These are phyloP conservation scores for Hirsutella rhossiliensis DNA, from an alignment of 2,329 filamentous ascomycete genomes.

Conservation along the genomic window DNA sequence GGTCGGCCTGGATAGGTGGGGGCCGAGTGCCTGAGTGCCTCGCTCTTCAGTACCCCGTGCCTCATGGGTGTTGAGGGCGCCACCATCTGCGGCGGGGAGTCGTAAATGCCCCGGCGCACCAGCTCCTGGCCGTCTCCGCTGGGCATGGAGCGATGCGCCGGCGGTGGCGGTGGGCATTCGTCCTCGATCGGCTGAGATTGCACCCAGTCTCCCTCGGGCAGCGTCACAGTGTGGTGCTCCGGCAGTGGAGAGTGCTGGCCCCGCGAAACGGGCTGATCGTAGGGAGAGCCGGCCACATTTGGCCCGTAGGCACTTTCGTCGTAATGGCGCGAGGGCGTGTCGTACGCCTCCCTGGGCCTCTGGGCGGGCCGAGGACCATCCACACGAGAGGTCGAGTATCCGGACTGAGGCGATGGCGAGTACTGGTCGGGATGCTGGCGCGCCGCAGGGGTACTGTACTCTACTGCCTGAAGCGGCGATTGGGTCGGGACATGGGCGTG, in stretches of 20 bases:
- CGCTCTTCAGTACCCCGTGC: conserved; percentile 44
- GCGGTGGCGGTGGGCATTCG: conserved; percentile 42
- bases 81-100: conserved; percentile 28
- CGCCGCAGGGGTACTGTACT: conserved; percentile 34
- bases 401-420: conserved; percentile 17
- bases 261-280: conserved; percentile 26
- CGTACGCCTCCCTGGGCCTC: conserved; percentile 22
- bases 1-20: conserved; percentile 41
- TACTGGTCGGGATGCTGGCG: conserved; percentile 24
- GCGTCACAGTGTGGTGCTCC: conserved; percentile 20
- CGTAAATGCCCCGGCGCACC: conserved; percentile 26
- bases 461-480: conserved; percentile 39
- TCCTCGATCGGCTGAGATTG: conserved; percentile 25
- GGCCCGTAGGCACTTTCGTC: conserved; percentile 26
- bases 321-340: conserved; percentile 18
- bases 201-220: conserved; percentile 16
- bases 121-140: conserved; percentile 31
- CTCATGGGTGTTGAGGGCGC: conserved; percentile 40
- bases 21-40: conserved; percentile 41
- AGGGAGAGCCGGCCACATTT: conserved; percentile 15
- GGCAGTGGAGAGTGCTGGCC: conserved; percentile 20
- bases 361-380: conserved; percentile 18
- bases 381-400: conserved; percentile 7
- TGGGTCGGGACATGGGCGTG: conserved; percentile 38
- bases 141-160: conserved; percentile 38